A percentile compares a stretch with the other conserved stretches of the same genome.
Conservation (phyloP, 345 rosid species). For the Laguncularia racemosa region DNA sequence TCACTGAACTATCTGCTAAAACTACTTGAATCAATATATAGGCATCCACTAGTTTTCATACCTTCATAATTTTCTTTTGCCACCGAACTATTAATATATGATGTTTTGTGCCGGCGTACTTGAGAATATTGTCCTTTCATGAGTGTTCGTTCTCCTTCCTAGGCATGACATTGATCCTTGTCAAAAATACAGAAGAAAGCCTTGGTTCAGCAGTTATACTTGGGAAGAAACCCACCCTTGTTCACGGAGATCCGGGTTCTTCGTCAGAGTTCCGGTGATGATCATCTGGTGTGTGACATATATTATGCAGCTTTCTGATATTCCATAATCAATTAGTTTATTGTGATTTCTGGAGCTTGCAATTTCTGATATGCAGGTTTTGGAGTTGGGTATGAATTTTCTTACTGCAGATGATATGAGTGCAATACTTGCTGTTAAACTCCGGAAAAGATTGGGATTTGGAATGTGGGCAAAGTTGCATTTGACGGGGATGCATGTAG, state of each 20-base stretch:
- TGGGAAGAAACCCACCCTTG: conserved; percentile 94
- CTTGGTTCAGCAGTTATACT: conserved; percentile 65
- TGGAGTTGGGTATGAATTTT: conserved; percentile 85
- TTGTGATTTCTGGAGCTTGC: too few species aligned
- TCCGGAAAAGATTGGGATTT: conserved; percentile 83
- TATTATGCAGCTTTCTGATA: background rate
- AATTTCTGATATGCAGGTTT: conserved; percentile 1
- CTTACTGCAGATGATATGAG: conserved; percentile 95
- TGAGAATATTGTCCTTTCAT: background rate
- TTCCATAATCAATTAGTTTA: too few species aligned
- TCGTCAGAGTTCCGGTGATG: conserved; percentile 60
- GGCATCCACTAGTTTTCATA: too few species aligned
- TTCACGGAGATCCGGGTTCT: conserved; percentile 85
- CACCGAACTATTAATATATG: too few species aligned
- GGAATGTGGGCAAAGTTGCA: conserved; percentile 94
- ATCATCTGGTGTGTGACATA: conserved; percentile 61
- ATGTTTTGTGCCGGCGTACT: background rate
- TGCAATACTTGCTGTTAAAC: conserved; percentile 71
- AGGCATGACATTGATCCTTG: background rate
- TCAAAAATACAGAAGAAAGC: conserved; percentile 60
- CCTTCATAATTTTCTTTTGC: too few species aligned
- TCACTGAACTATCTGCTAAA: too few species aligned
- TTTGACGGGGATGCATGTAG: conserved; percentile 95
- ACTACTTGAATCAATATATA: too few species aligned
- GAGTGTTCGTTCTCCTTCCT: background rate